Conservation (phyloP, 73 alveolate genomes). For the Blepharisma japonicum region DNA sequence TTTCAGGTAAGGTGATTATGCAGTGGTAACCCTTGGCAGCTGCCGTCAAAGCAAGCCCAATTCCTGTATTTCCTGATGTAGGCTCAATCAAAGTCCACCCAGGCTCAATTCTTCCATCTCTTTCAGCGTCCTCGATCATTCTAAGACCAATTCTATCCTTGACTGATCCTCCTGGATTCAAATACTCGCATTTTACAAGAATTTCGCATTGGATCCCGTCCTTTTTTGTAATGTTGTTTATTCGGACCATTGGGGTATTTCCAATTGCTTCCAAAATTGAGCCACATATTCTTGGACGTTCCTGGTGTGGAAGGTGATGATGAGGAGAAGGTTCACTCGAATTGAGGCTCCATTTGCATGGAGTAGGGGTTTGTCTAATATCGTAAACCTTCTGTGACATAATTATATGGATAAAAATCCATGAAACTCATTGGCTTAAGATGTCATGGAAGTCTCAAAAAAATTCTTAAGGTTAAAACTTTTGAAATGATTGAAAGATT, state of each 20-base stretch:
- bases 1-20: conserved; percentile 93
- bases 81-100: conserved; percentile 92
- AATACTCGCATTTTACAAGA: conserved; percentile 89
- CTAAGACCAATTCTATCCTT: conserved; percentile 96
- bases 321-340: background rate
- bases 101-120: conserved; percentile 73
- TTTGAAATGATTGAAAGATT: too few relatives aligned
- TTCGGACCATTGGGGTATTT: conserved; percentile 88
- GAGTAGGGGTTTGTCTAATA: background rate
- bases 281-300: conserved; percentile 38
- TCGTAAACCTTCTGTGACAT: too few relatives aligned
- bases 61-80: conserved; percentile 96
- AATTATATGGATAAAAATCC: too few relatives aligned
- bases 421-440: too few relatives aligned
- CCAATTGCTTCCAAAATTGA: conserved; percentile 75
- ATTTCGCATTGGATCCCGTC: conserved; percentile 87
- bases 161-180: conserved; percentile 96
- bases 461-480: too few relatives aligned
- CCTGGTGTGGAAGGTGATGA: background rate
- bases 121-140: conserved; percentile 93
- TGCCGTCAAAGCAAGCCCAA: conserved; percentile 93
- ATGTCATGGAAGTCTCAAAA: too few relatives aligned
- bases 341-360: conserved; percentile 8
- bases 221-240: conserved; percentile 78
- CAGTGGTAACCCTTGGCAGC: conserved; percentile 91